Percentiles rank a stretch among this genome's conserved stretches.
phyloP scores from a whole-genome alignment of 176 grass and related monocot species.

The Musa acuminata region DNA sequence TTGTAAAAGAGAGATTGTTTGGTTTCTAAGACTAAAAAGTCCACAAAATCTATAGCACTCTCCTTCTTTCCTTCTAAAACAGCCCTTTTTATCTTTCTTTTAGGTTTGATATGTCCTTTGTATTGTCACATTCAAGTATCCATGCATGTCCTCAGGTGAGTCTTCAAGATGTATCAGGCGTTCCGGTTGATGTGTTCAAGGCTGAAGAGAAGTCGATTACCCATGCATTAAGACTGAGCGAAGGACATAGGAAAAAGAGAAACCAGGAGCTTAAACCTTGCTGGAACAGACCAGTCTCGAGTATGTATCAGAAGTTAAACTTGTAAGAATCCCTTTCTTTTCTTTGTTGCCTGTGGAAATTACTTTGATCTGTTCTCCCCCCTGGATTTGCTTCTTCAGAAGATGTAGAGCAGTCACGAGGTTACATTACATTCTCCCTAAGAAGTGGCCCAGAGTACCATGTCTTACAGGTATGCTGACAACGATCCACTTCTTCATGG shows the following conservation, averaged over 20 bases:
- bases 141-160: slow-evolving; percentile 30
- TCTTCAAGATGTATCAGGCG: slow-evolving; percentile 24
- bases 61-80: neutral
- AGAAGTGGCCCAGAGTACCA: slow-evolving; percentile 69
- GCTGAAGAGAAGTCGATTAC: slow-evolving; percentile 29
- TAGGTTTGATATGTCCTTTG: neutral
- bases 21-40: too few relatives aligned
- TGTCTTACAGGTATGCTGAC: slow-evolving; percentile 50
- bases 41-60: too few relatives aligned
- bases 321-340: slow-evolving; percentile 8
- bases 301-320: slow-evolving; percentile 20
- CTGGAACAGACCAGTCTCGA: slow-evolving; percentile 55
- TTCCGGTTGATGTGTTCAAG: slow-evolving; percentile 30
- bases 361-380: neutral
- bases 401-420: slow-evolving; percentile 23
- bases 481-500: neutral
- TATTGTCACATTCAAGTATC: neutral
- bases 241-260: slow-evolving; percentile 22
- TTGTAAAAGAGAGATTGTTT: too few relatives aligned
- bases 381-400: slow-evolving; percentile 30
- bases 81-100: neutral
- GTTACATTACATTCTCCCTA: slow-evolving; percentile 78
- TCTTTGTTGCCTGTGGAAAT: neutral
- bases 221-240: slow-evolving; percentile 17
- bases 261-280: slow-evolving; percentile 51